Evolutionary conservation across 345 rosid genomes (phyloP).

Genomic region (Gossypium herbaceum): DNA sequence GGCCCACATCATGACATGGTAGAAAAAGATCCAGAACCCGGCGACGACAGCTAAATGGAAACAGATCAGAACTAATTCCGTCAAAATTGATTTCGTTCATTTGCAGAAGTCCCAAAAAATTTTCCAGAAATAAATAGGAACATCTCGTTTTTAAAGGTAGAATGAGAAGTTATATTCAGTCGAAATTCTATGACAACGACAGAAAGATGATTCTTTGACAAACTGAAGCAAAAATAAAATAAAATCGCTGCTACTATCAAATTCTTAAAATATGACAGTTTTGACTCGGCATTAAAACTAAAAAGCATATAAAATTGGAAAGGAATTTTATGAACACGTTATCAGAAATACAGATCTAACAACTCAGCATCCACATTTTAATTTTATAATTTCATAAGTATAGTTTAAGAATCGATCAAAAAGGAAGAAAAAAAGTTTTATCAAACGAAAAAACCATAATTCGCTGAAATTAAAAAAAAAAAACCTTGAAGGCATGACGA

Average conservation of each 20-base stretch:
- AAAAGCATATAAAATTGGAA: background rate
- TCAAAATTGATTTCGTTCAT: background rate
- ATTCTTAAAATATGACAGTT: background rate
- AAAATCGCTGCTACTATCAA: background rate
- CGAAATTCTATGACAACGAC: constrained; percentile 11
- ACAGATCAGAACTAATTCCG: background rate
- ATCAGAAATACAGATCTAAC: constrained; percentile 11
- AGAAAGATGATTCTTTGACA: background rate
- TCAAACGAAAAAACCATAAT: background rate
- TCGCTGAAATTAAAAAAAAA: background rate
- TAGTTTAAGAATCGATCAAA: background rate
- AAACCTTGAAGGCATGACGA: constrained; percentile 96
- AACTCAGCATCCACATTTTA: background rate
- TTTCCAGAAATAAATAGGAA: background rate
- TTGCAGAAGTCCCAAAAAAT: no score
- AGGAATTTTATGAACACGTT: background rate
- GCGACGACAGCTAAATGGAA: background rate
- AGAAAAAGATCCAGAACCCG: background rate
- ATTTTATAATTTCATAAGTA: background rate
- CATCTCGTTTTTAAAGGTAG: background rate
- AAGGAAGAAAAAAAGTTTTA: background rate
- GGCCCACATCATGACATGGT: background rate
- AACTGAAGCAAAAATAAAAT: background rate
- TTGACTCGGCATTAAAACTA: background rate
- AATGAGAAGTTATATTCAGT: background rate